Conservation (phyloP, 2,329 filamentous ascomycete genomes). For the Cladophialophora chaetospira region DNA sequence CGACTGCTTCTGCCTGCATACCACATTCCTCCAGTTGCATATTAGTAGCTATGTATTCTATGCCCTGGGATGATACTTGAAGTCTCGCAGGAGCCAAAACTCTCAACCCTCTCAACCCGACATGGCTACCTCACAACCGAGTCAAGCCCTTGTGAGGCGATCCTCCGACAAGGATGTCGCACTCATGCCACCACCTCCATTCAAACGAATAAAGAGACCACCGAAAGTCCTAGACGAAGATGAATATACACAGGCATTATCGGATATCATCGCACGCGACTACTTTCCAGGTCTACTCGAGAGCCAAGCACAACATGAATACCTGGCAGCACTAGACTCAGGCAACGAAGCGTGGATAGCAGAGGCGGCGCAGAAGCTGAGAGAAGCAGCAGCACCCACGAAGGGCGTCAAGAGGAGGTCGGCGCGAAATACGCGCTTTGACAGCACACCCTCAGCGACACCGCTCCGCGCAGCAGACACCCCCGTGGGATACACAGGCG, state of each 20-base stretch:
- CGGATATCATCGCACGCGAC: slow-evolving; percentile 92
- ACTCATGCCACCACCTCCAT: slow-evolving; percentile 82
- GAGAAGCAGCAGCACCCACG: slow-evolving; percentile 80
- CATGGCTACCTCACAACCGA: slow-evolving; percentile 16
- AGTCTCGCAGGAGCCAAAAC: too few relatives aligned
- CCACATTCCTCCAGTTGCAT: too few relatives aligned
- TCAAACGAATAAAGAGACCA: slow-evolving; percentile 90
- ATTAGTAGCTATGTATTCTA: too few relatives aligned
- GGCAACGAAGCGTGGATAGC: slow-evolving; percentile 83
- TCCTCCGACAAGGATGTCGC: slow-evolving; percentile 43
- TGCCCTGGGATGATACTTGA: too few relatives aligned
- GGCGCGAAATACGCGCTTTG: slow-evolving; percentile 34
- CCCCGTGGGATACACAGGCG: slow-evolving; percentile 34
- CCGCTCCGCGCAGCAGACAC: slow-evolving; percentile 23
- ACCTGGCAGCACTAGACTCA: slow-evolving; percentile 86
- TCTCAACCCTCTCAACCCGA: too few relatives aligned
- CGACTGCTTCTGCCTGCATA: too few relatives aligned
- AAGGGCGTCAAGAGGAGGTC: slow-evolving; percentile 40
- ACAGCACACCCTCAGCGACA: slow-evolving; percentile 22
- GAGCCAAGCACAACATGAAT: slow-evolving; percentile 84
- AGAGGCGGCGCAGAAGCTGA: slow-evolving; percentile 71
- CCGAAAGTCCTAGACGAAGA: slow-evolving; percentile 90
- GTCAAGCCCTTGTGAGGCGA: slow-evolving; percentile 24
- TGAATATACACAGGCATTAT: slow-evolving; percentile 84
- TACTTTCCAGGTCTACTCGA: slow-evolving; percentile 93